These are phyloP conservation scores for Rhododendron molle DNA, from an alignment of 148 eudicot species.

Conservation along the genomic window DNA sequence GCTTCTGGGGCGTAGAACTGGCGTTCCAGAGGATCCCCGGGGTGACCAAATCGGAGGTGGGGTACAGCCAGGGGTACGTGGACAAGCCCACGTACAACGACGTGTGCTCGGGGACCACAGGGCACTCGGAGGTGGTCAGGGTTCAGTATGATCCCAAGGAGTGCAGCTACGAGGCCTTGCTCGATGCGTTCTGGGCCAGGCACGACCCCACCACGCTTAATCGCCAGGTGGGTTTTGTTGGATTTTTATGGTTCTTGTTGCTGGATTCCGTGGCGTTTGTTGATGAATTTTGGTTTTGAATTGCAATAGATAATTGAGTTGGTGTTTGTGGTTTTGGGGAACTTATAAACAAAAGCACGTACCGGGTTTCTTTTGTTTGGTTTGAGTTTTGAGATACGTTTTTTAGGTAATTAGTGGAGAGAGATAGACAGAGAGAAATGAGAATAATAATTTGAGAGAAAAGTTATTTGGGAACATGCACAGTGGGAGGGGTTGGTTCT, in stretches of 20 bases:
- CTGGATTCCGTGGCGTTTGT: background rate
- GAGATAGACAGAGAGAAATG: too few relatives aligned
- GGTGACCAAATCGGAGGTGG: slow-evolving; percentile 44
- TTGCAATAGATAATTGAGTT: background rate
- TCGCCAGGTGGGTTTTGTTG: slow-evolving; percentile 37
- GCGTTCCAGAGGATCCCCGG: slow-evolving; percentile 44
- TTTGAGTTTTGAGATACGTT: too few relatives aligned
- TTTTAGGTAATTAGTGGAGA: too few relatives aligned
- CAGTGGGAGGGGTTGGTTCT: too few relatives aligned
- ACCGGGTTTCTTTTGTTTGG: too few relatives aligned
- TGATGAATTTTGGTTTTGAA: background rate
- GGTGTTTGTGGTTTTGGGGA: background rate
- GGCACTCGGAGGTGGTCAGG: slow-evolving; percentile 56
- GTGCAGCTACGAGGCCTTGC: slow-evolving; percentile 37
- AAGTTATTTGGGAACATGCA: too few relatives aligned
- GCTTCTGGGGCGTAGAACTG: slow-evolving; percentile 49
- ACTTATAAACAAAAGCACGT: background rate
- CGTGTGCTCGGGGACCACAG: slow-evolving; percentile 44
- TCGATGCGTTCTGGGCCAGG: slow-evolving; percentile 46
- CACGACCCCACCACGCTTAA: slow-evolving; percentile 58
- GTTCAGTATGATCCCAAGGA: slow-evolving; percentile 50
- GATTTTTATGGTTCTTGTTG: slow-evolving; percentile 8
- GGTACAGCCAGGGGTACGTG: slow-evolving; percentile 31
- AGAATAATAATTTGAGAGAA: too few relatives aligned
- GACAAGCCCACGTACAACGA: slow-evolving; percentile 42